Percentiles rank a stretch among this genome's conserved stretches.
These are phyloP conservation scores for Podospora conica DNA, from an alignment of 495 filamentous ascomycete species.

Conservation along the genomic window DNA sequence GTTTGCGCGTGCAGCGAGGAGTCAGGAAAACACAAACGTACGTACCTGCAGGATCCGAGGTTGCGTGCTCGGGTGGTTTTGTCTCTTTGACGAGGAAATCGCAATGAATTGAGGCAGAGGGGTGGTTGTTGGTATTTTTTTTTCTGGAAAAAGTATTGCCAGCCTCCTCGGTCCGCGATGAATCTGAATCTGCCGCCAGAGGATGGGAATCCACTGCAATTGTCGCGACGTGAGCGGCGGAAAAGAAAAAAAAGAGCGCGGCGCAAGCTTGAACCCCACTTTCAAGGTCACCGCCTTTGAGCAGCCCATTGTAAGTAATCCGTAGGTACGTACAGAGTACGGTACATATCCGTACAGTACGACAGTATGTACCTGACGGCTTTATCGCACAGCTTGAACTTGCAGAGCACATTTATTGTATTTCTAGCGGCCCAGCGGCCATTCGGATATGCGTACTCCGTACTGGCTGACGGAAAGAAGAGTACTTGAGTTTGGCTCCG, in stretches of 20 bases:
- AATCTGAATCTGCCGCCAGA: neutral
- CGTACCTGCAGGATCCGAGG: neutral
- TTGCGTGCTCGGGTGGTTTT: neutral
- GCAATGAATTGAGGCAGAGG: neutral
- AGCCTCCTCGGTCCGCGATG: neutral
- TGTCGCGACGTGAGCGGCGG: neutral
- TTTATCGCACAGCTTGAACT: too few species aligned
- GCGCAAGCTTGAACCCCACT: neutral
- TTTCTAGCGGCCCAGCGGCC: too few species aligned
- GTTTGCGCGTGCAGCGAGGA: slow-evolving; percentile 9
- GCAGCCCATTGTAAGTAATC: too few species aligned
- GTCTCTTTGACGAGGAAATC: neutral
- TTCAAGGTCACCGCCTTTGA: neutral
- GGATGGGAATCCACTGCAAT: neutral
- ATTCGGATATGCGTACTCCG: too few species aligned
- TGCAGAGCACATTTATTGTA: too few species aligned
- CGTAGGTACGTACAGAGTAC: too few species aligned
- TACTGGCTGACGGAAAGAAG: neutral
- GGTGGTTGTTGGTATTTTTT: neutral
- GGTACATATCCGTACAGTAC: too few species aligned
- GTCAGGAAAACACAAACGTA: slow-evolving; percentile 2
- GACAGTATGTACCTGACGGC: too few species aligned
- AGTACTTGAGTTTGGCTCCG: neutral
- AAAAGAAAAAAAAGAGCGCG: neutral
- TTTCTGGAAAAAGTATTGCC: slow-evolving; percentile 1